Evolutionary conservation across 768 basidiomycete species (phyloP).

Genomic region (Gloeostereum incarnatum): DNA sequence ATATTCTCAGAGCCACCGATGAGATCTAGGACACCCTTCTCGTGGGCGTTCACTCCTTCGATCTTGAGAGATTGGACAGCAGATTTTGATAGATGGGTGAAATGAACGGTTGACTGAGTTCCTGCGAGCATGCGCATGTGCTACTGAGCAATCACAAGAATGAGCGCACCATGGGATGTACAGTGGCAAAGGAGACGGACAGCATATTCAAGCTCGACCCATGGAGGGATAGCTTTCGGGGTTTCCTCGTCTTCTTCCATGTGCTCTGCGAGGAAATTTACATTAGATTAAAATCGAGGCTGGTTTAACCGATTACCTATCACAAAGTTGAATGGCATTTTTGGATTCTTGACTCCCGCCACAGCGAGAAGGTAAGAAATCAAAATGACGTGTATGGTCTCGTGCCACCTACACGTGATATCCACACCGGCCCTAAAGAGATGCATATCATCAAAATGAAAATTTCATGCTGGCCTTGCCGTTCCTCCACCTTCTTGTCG

Average conservation of each 20-base stretch:
- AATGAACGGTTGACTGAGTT: conserved; percentile 53
- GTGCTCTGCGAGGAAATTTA: too few species aligned
- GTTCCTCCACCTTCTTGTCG: too few species aligned
- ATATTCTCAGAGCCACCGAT: conserved; percentile 30
- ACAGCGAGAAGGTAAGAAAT: too few species aligned
- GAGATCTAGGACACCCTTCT: conserved; percentile 47
- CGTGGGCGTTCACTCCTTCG: conserved; percentile 36
- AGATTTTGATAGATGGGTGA: conserved; percentile 77
- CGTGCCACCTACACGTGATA: too few species aligned
- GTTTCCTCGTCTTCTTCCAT: conserved; percentile 91
- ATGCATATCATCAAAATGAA: too few species aligned
- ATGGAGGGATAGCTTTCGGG: conserved; percentile 64
- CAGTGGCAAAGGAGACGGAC: conserved; percentile 29
- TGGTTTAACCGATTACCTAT: too few species aligned
- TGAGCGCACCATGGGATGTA: conserved; percentile 4
- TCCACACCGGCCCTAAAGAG: too few species aligned
- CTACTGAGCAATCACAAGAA: conserved; percentile 21
- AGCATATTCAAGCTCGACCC: conserved; percentile 91
- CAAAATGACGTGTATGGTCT: too few species aligned
- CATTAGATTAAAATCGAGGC: too few species aligned
- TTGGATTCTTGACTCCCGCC: too few species aligned
- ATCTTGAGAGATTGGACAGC: conserved; percentile 48
- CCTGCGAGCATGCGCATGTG: conserved; percentile 84
- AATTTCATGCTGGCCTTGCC: too few species aligned
- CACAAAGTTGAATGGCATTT: too few species aligned